Evolutionary conservation across 306 rosid species (phyloP).

Genomic region (Pachyrhizus erosus): DNA sequence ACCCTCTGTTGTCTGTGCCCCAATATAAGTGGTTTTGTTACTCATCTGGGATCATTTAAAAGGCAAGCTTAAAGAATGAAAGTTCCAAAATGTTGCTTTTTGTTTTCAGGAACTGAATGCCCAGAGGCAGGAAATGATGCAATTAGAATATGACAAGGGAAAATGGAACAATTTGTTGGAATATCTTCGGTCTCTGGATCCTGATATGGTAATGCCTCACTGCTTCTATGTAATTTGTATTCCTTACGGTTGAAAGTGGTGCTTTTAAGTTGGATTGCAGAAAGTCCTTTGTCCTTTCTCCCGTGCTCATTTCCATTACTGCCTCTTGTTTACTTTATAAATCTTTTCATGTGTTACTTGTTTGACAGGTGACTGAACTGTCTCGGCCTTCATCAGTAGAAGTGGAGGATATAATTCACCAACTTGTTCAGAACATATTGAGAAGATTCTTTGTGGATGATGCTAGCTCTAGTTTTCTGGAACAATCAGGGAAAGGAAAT

Average conservation of each 20-base stretch:
- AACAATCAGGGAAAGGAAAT: slow-evolving; percentile 51
- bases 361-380: slow-evolving; percentile 77
- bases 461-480: slow-evolving; percentile 51
- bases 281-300: not conserved
- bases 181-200: slow-evolving; percentile 86
- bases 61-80: slow-evolving; percentile 28
- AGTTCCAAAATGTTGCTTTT: slow-evolving; percentile 32
- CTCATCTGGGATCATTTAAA: slow-evolving; percentile 30
- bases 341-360: slow-evolving; percentile 29
- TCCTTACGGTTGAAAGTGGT: slow-evolving; percentile 24
- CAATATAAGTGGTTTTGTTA: slow-evolving; percentile 22
- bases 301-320: slow-evolving; percentile 6
- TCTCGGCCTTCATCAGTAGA: slow-evolving; percentile 82
- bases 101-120: slow-evolving; percentile 79
- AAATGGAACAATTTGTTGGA: slow-evolving; percentile 78
- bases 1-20: not conserved
- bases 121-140: slow-evolving; percentile 66
- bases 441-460: slow-evolving; percentile 65
- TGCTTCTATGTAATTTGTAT: slow-evolving; percentile 14
- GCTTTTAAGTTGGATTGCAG: slow-evolving; percentile 3
- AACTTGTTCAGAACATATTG: slow-evolving; percentile 78
- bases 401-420: slow-evolving; percentile 90
- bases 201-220: slow-evolving; percentile 72
- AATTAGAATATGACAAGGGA: slow-evolving; percentile 67
- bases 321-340: slow-evolving; percentile 7